A percentile compares a stretch with the other conserved stretches of the same genome.
These are phyloP conservation scores for Euphorbia lathyris DNA, from an alignment of 345 rosid species.

Conservation along the genomic window DNA sequence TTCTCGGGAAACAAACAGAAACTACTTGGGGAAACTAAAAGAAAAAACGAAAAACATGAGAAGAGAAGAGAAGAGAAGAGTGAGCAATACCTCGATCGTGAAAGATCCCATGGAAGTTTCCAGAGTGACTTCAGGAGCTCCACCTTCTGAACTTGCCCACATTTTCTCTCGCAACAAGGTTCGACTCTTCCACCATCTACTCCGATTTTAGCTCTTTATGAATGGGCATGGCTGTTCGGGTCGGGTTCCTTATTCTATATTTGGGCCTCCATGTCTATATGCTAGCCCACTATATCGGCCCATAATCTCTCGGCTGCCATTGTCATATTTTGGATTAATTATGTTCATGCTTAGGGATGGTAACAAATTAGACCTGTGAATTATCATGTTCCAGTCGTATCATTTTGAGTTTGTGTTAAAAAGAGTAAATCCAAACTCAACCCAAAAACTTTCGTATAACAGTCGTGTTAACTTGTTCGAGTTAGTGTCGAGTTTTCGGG, in stretches of 20 bases:
- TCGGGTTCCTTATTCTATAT: not conserved
- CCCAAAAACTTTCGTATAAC: no score
- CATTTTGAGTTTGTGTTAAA: no score
- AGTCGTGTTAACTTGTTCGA: no score
- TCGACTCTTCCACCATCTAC: not conserved
- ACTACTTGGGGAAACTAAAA: not conserved
- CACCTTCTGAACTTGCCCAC: constrained; percentile 77
- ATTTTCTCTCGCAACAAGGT: constrained; percentile 24
- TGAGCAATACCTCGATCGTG: constrained; percentile 65
- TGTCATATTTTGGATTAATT: no score
- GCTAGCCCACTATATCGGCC: not conserved
- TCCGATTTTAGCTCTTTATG: not conserved
- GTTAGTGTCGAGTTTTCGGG: no score
- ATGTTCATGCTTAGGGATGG: no score
- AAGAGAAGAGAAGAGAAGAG: not conserved
- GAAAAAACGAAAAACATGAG: not conserved
- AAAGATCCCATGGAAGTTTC: constrained; percentile 94
- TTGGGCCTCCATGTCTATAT: not conserved
- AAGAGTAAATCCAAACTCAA: no score
- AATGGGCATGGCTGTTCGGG: not conserved
- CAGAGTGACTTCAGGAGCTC: constrained; percentile 84
- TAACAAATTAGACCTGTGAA: no score
- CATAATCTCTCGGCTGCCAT: not conserved
- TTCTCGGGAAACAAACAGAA: constrained; percentile 10
- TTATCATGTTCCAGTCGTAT: no score